Conservation (phyloP, 495 filamentous ascomycete species). For the Tuber melanosporum region DNA sequence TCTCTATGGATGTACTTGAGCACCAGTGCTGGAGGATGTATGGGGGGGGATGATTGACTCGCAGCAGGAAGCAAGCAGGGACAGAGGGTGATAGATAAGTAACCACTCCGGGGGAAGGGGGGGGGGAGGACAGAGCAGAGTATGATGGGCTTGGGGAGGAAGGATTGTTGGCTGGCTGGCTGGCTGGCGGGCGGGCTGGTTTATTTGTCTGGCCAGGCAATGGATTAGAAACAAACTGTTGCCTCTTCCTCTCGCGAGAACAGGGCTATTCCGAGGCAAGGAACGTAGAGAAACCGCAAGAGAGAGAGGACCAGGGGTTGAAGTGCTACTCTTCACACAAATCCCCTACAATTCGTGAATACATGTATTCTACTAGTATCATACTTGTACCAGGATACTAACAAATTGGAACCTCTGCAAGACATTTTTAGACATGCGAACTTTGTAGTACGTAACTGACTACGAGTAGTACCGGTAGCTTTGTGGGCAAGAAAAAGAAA, state of each 20-base stretch:
- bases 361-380: too few species aligned
- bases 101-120: background rate
- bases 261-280: background rate
- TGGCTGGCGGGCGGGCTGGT: background rate
- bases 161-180: background rate
- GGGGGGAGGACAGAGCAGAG: background rate
- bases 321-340: background rate
- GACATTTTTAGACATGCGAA: background rate
- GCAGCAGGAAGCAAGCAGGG: conserved; percentile 3
- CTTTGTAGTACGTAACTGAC: background rate
- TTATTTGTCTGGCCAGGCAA: background rate
- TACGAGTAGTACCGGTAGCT: too few species aligned
- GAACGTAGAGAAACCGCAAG: background rate
- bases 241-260: background rate
- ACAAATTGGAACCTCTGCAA: background rate
- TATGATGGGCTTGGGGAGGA: background rate
- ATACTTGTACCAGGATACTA: background rate
- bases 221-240: background rate
- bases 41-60: background rate
- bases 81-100: conserved; percentile 3
- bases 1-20: background rate
- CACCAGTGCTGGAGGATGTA: background rate
- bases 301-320: background rate
- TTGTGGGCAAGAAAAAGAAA: background rate
- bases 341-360: background rate